Base-by-base conservation (phyloP, 1,284 basidiomycete species). In the Ganoderma sp. region DNA sequence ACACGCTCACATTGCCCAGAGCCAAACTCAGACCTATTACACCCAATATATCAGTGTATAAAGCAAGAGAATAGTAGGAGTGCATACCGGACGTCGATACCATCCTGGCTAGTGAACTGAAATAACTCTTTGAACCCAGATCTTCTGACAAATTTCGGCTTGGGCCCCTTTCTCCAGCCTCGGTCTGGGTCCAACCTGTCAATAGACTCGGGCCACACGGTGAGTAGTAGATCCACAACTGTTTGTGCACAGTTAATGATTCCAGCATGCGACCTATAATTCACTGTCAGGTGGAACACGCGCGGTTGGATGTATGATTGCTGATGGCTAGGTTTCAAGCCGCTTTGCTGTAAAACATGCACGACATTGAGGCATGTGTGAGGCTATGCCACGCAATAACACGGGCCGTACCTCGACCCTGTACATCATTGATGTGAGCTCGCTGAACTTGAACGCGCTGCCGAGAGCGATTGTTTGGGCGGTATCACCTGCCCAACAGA, bases 401-500 rank as follows among this genome's bases (percentile, higher is more conserved):
- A 57, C 9, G 17, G 32, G 15, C 14, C 87, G 89, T 79, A 92
- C 88, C 79, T 91, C 89, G 0, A 87, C 75, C 25, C 85, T 82
- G 67, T 85, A 85, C 39, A 92, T 72, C 72, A 90, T 89, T 0
- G 90, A 84, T 72, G 89, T 93, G 67, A 93, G 76, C 52, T 92
- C 91, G 69, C 90, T 81, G 76, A 93, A 93, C 25, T 88, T 80
- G 73, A 93, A 93, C 0, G 89, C 85, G 66, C 89, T 91, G 0
- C 91, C 91, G 2, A 86, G 83, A 0, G 88, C 87, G n/a, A 93
- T 93, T 0, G 91, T 90, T 71, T 93, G 91, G 0, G 91, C 91
- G 0, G 92, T 93, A 74, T 93, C 91, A 0, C 91, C 92, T 0
- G 91, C 91, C 89, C 89, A 93, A 74, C 92, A 92, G 22, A 91